Base-by-base conservation (phyloP, 1,284 basidiomycete species). In the Apiotrichum laibachii region DNA sequence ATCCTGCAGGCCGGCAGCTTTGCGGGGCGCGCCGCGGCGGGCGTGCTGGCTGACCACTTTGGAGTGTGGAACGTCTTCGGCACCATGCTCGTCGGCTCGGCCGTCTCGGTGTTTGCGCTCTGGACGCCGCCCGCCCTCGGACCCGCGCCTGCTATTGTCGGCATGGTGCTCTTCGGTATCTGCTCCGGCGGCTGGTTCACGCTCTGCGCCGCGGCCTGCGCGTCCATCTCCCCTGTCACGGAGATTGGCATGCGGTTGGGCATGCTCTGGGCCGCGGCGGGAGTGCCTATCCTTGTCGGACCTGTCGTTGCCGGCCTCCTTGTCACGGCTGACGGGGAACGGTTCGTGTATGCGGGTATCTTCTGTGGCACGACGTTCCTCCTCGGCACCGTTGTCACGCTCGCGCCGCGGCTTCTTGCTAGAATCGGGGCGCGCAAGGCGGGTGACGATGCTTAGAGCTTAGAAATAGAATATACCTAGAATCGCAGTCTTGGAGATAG, bases 191-290 rank as follows among this genome's bases (percentile, higher is more conserved):
- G 70, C 1, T 75, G 73, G 67, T 67, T 76, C 21, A 67, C 72
- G 0, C 62, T 77, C 21, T 67, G 73, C 2, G 67, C 72, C 1
- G 72, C 76, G 18, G 65, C 67, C 18, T 67, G 66, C 18, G 76
- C 70, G 0, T 54, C 69, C 5, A 71, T 77, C 52, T 68, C 64
- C 15, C 76, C 76, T 3, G 67, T 67, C 5, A 61, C 65, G 33
- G 76, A 77, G 56, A 69, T 74, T 40, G 76, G 76, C 1, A 67
- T 72, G 62, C 55, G 76, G 15, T 56, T 77, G 34, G 75, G 76
- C 22, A 72, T 77, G 72, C 60, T 75, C 35, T 77, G 73, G 72
- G 63, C 64, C 3, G 47, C 68, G n/a, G 66, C 66, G 3, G 61
- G 66, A 1, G 39, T 73, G 6, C 67, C 72, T 0, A 55, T 68